Evolutionary conservation across 225 moss, liverwort and hornwort genomes (phyloP).

Genomic region (Straminergon stramineum): DNA sequence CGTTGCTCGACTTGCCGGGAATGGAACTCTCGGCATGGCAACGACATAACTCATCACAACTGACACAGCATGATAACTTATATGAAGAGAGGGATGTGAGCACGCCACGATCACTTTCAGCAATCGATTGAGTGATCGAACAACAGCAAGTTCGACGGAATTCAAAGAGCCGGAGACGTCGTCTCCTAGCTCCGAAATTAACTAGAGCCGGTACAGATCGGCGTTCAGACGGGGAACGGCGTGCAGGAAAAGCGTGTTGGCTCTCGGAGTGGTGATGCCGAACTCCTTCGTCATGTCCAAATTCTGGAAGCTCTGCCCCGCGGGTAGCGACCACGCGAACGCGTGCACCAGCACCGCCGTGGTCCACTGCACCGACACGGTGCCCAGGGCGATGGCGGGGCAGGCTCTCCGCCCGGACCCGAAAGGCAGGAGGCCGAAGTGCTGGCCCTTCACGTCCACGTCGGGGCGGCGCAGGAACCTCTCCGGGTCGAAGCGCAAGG

Average conservation of each 20-base stretch:
- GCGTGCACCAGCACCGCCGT: constrained; percentile 18
- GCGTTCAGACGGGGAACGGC: not conserved
- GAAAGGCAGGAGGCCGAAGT: constrained; percentile 26
- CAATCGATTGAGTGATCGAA: not conserved
- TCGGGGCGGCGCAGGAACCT: constrained; percentile 13
- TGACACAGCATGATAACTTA: no score
- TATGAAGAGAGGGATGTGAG: not conserved
- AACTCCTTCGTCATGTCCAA: constrained; percentile 16
- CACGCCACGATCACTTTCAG: not conserved
- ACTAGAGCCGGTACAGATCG: not conserved
- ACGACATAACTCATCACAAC: not conserved
- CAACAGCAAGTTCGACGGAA: no score
- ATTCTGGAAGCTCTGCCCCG: not conserved
- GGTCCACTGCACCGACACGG: not conserved
- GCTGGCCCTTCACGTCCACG: not conserved
- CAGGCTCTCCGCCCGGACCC: constrained; percentile 27
- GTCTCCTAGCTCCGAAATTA: not conserved
- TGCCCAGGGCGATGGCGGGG: constrained; percentile 3
- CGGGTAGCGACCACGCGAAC: constrained; percentile 18
- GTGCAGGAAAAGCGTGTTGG: not conserved
- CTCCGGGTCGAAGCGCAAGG: constrained; percentile 17
- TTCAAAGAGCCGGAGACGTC: not conserved
- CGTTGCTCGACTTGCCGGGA: not conserved
- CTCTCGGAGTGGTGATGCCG: constrained; percentile 16
- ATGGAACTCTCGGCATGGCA: not conserved